Evolutionary conservation across 2,329 filamentous ascomycete species (phyloP), one percentile per base, ranked within the genome.

Genomic region (Fusarium palustre): DNA sequence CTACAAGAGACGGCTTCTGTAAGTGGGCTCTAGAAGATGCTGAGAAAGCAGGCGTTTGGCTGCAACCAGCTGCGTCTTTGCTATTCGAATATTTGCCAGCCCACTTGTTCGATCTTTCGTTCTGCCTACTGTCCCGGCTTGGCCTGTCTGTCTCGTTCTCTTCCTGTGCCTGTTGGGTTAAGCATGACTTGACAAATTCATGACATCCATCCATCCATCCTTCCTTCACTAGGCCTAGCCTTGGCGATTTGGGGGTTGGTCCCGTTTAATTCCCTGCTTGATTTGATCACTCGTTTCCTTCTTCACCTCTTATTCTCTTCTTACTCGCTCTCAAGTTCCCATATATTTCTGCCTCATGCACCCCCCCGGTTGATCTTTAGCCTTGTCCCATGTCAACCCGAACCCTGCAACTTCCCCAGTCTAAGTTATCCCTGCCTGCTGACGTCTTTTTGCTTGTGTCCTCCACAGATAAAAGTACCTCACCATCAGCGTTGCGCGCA

Each of bases 381-480:
- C 36, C 57, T 64, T 46, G 45, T 57, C 47, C 66, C 62, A 67
- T 61, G 57, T 60, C 54, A 43, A 48, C 59, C 49, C 43, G 57
- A 60, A 58, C 69, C 66, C 59, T 68, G 63, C 53, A 46, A 43
- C 39, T 63, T 69, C 55, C 61, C 59, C 52, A 64, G 28, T 52
- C 59, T 54, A 66, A 69, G 47, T 62, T 58, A 73, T 71, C 72
- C 72, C 58, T 75, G 71, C 58, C 47, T 71, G 69, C 72, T 74
- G 72, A 75, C 72, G 72, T 72, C 74, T 64, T 72, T 66, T 55
- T 62, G 39, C 65, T 71, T 62, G 55, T 42, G 60, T 39, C 65
- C 45, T 46, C 54, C 55, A 55, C 68, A 73, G 73, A 74, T 75
- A 75, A 75, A 73, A 71, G 55, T 72, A 59, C 69, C 59, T 68